Evolutionary conservation across 106 monocot species (phyloP), one percentile per base, ranked within the genome.

Genomic region (Allium sativum): DNA sequence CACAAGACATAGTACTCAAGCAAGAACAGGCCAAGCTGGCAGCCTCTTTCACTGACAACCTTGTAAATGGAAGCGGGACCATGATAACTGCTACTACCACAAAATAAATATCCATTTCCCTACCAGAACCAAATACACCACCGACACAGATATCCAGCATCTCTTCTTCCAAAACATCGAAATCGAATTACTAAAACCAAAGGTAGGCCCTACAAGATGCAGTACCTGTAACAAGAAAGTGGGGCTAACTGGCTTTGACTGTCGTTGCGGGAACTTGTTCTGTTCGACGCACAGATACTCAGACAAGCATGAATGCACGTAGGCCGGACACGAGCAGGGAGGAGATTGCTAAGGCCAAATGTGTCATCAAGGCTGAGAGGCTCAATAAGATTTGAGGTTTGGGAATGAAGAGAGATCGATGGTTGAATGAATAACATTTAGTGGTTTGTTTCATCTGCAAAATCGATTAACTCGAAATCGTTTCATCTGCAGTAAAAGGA

Each of bases 281-380:
- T 84, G 84, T 76, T 68, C 76, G 10, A 31, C 21, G 8, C 84
- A 84, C 57, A 73, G 80, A 20, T 80, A 80, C 22, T 69, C 76
- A 10, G 80, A 84, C 18, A 62, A 67, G 60, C 84, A 84, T 65
- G 31, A 80, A 14, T 84, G 84, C 55, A 19, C 65, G 3, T 79
- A 76, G 15, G 80, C 80, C 43, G 76, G 80, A 40, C 72, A 31
- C 61, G 17, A 79, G 44, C 45, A 65, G 80, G 20, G 73, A 73
- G 52, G 73, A 68, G 15, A 84, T 84, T 44, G 72, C 79, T 10
- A 80, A 73, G 50, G 64, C 65, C 55, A 84, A 84, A 44, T 79
- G 79, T 10, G 80, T 84, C 44, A 76, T 79, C 15, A 84, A 73
- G 67, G 79, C 84, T 21, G 79, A 80, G 19, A 84, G 80, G 58